Percentiles rank a stretch among this genome's conserved stretches.
These are phyloP conservation scores for Chalaropsis ovoidea DNA, from an alignment of 2,329 filamentous ascomycete species.

Conservation along the genomic window DNA sequence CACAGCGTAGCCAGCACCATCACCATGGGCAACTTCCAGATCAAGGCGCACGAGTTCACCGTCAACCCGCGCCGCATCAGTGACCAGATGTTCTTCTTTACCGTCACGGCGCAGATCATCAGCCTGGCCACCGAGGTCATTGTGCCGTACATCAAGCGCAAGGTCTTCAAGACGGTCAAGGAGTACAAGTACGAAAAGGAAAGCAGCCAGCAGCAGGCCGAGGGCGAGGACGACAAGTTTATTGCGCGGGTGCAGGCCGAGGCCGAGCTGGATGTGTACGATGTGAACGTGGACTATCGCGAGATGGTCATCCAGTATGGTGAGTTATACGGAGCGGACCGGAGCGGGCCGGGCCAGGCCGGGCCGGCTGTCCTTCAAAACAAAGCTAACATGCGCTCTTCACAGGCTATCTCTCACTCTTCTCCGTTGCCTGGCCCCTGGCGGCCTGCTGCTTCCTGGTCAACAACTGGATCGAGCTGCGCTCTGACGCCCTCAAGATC, in stretches of 20 bases:
- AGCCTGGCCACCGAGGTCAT: slow-evolving; percentile 77
- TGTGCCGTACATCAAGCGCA: slow-evolving; percentile 74
- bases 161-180: slow-evolving; percentile 67
- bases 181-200: slow-evolving; percentile 47
- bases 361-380: background rate
- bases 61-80: slow-evolving; percentile 76
- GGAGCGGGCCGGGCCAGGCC: too few species aligned
- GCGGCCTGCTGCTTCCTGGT: slow-evolving; percentile 78
- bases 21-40: slow-evolving; percentile 62
- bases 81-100: slow-evolving; percentile 92
- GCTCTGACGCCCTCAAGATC: slow-evolving; percentile 90
- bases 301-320: slow-evolving; percentile 84
- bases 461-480: slow-evolving; percentile 94
- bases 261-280: slow-evolving; percentile 70
- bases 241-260: slow-evolving; percentile 72
- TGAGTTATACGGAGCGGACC: slow-evolving; percentile 30
- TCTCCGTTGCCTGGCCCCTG: slow-evolving; percentile 91
- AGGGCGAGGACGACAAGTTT: slow-evolving; percentile 65
- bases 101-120: slow-evolving; percentile 85
- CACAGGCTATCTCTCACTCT: slow-evolving; percentile 72
- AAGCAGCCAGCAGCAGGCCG: slow-evolving; percentile 49
- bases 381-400: background rate
- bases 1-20: slow-evolving; percentile 62
- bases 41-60: slow-evolving; percentile 56
- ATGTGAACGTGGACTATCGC: slow-evolving; percentile 80